Conservation (phyloP, 345 rosid genomes). For the Carallia pectinifolia region DNA sequence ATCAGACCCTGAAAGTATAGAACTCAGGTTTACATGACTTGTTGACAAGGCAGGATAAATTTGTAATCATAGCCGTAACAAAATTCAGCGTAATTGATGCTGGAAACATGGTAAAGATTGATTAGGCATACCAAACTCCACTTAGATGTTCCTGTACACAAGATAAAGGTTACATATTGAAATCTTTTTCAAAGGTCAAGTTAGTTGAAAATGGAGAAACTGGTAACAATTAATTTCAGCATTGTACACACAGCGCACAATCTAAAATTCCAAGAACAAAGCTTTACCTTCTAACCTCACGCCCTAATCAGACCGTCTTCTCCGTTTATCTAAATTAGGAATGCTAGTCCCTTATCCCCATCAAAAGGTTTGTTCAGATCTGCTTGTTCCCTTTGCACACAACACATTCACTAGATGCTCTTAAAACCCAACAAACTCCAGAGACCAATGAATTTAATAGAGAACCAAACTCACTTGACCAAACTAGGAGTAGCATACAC, state of each 20-base stretch:
- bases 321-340: conserved; percentile 15
- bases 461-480: conserved; percentile 3
- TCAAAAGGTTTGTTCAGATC: conserved; percentile 3
- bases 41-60: too few relatives aligned
- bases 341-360: conserved; percentile 8
- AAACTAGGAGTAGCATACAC: conserved; percentile 4
- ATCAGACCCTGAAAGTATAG: conserved; percentile 29
- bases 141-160: too few relatives aligned
- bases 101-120: too few relatives aligned
- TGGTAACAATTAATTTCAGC: not conserved
- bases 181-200: not conserved
- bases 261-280: conserved; percentile 10
- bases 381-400: conserved; percentile 11
- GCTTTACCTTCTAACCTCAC: conserved; percentile 29
- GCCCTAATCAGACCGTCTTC: conserved; percentile 10
- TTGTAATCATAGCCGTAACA: too few relatives aligned
- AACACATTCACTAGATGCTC: conserved; percentile 3
- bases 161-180: too few relatives aligned
- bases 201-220: not conserved
- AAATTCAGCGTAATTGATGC: too few relatives aligned
- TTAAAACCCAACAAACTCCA: conserved; percentile 15
- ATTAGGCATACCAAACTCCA: too few relatives aligned
- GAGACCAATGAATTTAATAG: not conserved
- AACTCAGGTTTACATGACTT: not conserved
- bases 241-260: conserved; percentile 4